Evolutionary conservation across 2,329 filamentous ascomycete species (phyloP), one percentile per base, ranked within the genome.

Genomic region (Monosporascus sp.): DNA sequence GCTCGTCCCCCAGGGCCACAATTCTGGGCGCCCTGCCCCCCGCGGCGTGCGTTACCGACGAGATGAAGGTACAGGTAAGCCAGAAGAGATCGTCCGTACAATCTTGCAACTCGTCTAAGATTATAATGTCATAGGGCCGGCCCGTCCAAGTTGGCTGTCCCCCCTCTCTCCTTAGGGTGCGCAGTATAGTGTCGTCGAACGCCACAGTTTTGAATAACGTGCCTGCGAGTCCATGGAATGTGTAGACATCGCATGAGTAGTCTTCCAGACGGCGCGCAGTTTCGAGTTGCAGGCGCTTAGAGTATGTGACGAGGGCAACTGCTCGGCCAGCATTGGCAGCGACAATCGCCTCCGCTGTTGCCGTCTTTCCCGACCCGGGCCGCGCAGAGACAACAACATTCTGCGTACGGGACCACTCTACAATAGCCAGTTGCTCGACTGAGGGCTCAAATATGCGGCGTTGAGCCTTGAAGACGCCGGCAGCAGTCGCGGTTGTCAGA

Each of bases 91-190:
- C 27, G 7, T 60, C 56, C 2, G 62, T 66, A 25, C 65, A 69
- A 35, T 70, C 66, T 31, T 69, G 67, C 20, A 69, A 60, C 50
- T 70, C 67, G 35, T 70, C 66, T 9, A 69, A 37, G 5, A 68
- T 60, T 31, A 70, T 55, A 4, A 68, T 62, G n/a, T 69, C 64
- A 49, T 63, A 68, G 15, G 62, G 62, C 11, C 31, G 22, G 8
- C n/a, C 55, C 3, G 8, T 48, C 62, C 65, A 67, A 22, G 18
- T 6, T 7, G 65, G 65, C 25, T 57, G 51, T 14, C 48, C 17
- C 5, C 59, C 46, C 3, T 46, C 49, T 27, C 43, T 45, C 8
- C 59, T 51, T 15, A 57, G 44, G 17, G 38, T 50, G 20, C 36
- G 49, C 22, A 68, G 50, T 7, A 50, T 45, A 3, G 41, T 20